Evolutionary conservation across 306 rosid species (phyloP).

Genomic region (Rosa multiflora): DNA sequence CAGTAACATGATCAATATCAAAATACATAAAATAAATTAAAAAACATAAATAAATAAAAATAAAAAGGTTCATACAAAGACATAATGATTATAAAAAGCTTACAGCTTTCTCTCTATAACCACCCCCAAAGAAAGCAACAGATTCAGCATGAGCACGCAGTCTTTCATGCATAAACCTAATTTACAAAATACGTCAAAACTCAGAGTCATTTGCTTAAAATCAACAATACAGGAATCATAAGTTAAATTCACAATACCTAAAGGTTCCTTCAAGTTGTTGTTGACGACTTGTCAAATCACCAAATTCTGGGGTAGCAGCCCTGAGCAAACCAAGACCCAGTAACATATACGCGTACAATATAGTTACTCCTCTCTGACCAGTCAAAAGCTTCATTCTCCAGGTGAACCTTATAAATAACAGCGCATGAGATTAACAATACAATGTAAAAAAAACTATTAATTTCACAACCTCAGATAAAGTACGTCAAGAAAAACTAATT

Average conservation of each 20-base stretch:
- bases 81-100: conserved; percentile 34
- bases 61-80: not conserved
- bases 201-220: conserved; percentile 21
- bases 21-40: not conserved
- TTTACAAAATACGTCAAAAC: conserved; percentile 29
- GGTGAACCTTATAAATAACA: conserved; percentile 74
- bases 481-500: not conserved
- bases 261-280: conserved; percentile 97
- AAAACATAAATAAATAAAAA: not conserved
- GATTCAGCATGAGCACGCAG: conserved; percentile 97
- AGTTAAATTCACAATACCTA: conserved; percentile 49
- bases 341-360: conserved; percentile 92
- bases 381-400: conserved; percentile 99
- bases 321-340: conserved; percentile 93
- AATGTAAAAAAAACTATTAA: not conserved
- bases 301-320: conserved; percentile 89
- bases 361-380: conserved; percentile 91
- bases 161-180: conserved; percentile 99
- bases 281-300: conserved; percentile 87
- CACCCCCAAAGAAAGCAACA: conserved; percentile 99
- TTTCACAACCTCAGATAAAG: conserved; percentile 18
- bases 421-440: conserved; percentile 13
- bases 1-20: not conserved
- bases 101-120: conserved; percentile 96
- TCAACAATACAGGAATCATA: conserved; percentile 26